These are phyloP conservation scores for Geranomyces michiganensis DNA, from an alignment of 192 early-diverging fungal genomes.

Conservation along the genomic window DNA sequence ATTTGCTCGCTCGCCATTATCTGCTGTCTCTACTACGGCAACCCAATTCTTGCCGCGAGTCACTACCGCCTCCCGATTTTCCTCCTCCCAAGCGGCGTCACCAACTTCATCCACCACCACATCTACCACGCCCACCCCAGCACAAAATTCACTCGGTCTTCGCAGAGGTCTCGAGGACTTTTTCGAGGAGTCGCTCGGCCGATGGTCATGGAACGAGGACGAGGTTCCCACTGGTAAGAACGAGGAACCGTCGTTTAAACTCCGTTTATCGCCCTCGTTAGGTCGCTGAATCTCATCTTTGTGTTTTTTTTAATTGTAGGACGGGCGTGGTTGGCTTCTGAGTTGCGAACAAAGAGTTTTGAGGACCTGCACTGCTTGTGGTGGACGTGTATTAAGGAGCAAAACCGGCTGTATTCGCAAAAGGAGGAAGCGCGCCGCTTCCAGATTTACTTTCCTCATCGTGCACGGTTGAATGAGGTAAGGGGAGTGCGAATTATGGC, in stretches of 20 bases:
- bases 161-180: constrained; percentile 51
- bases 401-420: constrained; percentile 53
- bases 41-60: too few relatives aligned
- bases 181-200: constrained; percentile 47
- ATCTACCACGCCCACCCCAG: background rate
- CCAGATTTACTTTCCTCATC: constrained; percentile 47
- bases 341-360: constrained; percentile 91
- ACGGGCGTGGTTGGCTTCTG: constrained; percentile 84
- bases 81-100: too few relatives aligned
- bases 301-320: constrained; percentile 47
- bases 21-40: too few relatives aligned
- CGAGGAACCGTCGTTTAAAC: background rate
- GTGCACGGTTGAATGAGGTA: constrained; percentile 43
- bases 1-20: too few relatives aligned
- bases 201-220: constrained; percentile 51
- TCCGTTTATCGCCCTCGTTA: background rate
- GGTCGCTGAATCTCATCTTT: background rate
- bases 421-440: constrained; percentile 55
- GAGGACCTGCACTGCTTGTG: constrained; percentile 97
- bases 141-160: background rate
- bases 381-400: constrained; percentile 69
- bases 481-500: background rate
- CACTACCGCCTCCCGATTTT: too few relatives aligned
- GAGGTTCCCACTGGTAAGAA: constrained; percentile 44
- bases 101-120: too few relatives aligned